Evolutionary conservation across 163 green algal species (phyloP), one percentile per base, ranked within the genome.

Genomic region (Scenedesmus sp.): DNA sequence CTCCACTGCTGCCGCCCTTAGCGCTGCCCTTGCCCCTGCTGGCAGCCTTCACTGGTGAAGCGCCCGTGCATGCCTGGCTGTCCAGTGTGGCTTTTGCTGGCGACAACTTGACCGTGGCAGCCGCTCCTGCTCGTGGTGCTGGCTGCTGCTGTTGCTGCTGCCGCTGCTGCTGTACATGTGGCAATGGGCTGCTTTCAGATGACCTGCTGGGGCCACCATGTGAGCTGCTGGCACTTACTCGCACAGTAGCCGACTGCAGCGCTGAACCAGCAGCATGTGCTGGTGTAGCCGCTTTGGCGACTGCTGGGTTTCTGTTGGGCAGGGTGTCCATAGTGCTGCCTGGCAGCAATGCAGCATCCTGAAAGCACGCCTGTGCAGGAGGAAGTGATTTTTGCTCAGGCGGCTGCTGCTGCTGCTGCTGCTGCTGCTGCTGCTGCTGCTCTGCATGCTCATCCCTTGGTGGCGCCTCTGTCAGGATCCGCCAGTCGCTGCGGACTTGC

Each of bases 81-180:
- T 54, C 12, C 57, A 4, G 76, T 23, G 7, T 2, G 3, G 59
- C 12, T 2, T 52, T 7, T 55, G 16, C 20, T 56, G 59, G 54
- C 54, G n/a, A 23, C n/a, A 20, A 74, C 10, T 2, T 88, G 83
- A 34, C 26, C 9, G 20, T 16, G 16, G 79, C 54, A 52, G 79
- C 79, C 16, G 54, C 54, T 52, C 52, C 15, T 34, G 15, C 54
- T 54, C 8, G 3, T 16, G 15, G 55, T 52, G 52, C 54, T 66
- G 3, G 54, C 84, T 88, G 59, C 84, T 88, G 84, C 57, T 88
- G 83, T 67, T 88, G 56, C 57, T 74, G 60, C 84, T 60, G 59
- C 54, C 20, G 23, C 81, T 86, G 84, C 84, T 77, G 60, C 34
- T 46, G 52, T 64, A 6, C 66, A 5, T 26, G 23, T 52, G 70